A percentile compares a stretch with the other conserved stretches of the same genome.
Conservation (phyloP, 1,284 basidiomycete genomes). For the Gomphus sp. region DNA sequence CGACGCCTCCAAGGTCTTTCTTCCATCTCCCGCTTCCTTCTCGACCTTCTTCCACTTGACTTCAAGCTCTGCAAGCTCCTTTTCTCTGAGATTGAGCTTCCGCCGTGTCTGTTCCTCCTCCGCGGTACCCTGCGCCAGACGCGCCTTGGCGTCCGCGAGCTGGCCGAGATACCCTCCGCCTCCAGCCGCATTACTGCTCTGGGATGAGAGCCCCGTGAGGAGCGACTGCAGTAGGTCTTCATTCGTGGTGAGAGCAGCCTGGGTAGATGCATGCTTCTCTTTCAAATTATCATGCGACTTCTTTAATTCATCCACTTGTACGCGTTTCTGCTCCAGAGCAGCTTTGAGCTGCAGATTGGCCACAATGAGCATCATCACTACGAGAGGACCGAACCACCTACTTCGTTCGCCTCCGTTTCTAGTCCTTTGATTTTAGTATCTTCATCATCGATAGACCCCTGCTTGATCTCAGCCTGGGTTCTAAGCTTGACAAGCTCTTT, state of each 20-base stretch:
- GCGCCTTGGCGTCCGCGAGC: constrained; percentile 79
- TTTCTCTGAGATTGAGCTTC: constrained; percentile 72
- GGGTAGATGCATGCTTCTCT: constrained; percentile 57
- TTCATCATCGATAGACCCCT: constrained; percentile 75
- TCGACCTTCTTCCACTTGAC: constrained; percentile 79
- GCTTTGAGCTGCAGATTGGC: constrained; percentile 38
- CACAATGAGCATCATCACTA: background rate
- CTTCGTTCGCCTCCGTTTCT: constrained; percentile 51
- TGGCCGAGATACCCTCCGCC: constrained; percentile 97
- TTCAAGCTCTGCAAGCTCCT: constrained; percentile 75
- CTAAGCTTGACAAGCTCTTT: constrained; percentile 82
- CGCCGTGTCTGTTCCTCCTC: constrained; percentile 83
- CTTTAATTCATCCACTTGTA: constrained; percentile 53
- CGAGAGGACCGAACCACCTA: constrained; percentile 25
- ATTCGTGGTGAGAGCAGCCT: constrained; percentile 59
- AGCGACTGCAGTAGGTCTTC: constrained; percentile 96
- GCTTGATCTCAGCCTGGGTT: constrained; percentile 83
- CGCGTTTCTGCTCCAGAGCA: constrained; percentile 46
- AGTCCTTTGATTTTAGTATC: constrained; percentile 50
- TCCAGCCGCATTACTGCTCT: constrained; percentile 37
- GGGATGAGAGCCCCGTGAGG: constrained; percentile 81
- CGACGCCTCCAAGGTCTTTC: constrained; percentile 58
- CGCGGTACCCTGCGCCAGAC: constrained; percentile 67
- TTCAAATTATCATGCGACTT: constrained; percentile 62
- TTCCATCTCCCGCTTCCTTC: constrained; percentile 72